phyloP scores from a whole-genome alignment of 768 basidiomycete genomes.

The Termitomyces heimii region DNA sequence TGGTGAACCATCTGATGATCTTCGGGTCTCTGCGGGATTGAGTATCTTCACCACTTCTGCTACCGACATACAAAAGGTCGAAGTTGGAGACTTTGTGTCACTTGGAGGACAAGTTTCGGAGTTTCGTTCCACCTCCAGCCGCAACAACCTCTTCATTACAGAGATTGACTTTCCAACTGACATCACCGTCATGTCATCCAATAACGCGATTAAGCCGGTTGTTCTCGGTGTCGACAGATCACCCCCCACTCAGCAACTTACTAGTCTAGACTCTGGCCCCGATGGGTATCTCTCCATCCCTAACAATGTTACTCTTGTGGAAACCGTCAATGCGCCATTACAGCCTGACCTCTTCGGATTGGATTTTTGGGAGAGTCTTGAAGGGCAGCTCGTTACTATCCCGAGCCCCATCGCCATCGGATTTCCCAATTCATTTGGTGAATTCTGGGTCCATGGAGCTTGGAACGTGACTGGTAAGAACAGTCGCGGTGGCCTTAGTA shows the following conservation, averaged over 20 bases:
- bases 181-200: slow-evolving; percentile 36
- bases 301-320: slow-evolving; percentile 43
- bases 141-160: slow-evolving; percentile 43
- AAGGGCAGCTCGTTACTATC: slow-evolving; percentile 51
- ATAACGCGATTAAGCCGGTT: slow-evolving; percentile 40
- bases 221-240: slow-evolving; percentile 46
- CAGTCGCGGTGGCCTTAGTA: slow-evolving; percentile 45
- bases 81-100: slow-evolving; percentile 42
- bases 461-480: slow-evolving; percentile 55
- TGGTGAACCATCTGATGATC: slow-evolving; percentile 36
- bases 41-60: slow-evolving; percentile 39
- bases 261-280: slow-evolving; percentile 41
- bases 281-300: slow-evolving; percentile 55
- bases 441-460: slow-evolving; percentile 54
- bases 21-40: slow-evolving; percentile 45
- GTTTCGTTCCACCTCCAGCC: slow-evolving; percentile 36
- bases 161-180: slow-evolving; percentile 41
- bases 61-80: slow-evolving; percentile 28
- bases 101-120: slow-evolving; percentile 41
- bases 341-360: slow-evolving; percentile 48
- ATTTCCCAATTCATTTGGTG: slow-evolving; percentile 48
- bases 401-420: slow-evolving; percentile 38
- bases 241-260: slow-evolving; percentile 45
- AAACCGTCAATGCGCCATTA: slow-evolving; percentile 38
- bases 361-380: slow-evolving; percentile 62